Evolutionary conservation across 495 filamentous ascomycete genomes (phyloP), one percentile per base, ranked within the genome.

Genomic region (Glonium stellatum): DNA sequence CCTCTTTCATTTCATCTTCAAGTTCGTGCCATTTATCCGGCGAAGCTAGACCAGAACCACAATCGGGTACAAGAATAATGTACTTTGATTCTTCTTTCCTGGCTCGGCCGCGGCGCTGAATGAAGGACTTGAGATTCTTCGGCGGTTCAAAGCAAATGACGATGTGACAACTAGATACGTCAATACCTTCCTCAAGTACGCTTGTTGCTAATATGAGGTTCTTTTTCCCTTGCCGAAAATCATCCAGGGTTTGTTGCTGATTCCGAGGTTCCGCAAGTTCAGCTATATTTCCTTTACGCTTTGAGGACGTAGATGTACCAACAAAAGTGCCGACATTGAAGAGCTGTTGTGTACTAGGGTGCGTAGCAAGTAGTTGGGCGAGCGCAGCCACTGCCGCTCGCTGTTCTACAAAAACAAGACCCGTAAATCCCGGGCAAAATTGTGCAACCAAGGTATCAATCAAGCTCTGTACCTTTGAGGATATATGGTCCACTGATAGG

Each of bases 151-250:
- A 95, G 67, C 90, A 93, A n/a, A 96, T 77, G 12, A 97, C 90
- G 35, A 90, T 67, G 65, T 92, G 88, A 70, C 92, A 97, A 6
- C 85, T 84, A 9, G 86, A 85, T 1, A 97, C 80, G 70, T 97
- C 92, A 41, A 98, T 88, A 0, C 92, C 93, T 72, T 98, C 93
- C 71, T 97, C 92, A 0, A 95, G 75, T 0, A 92, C 92, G 65
- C 82, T 87, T 0, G 92, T 97, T 0, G 89, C 82, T 6, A 98
- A 73, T 10, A 98, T 77, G 1, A 98, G 76, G 64, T 96, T 93
- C 34, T 82, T 82, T 4, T 73, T 75, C 9, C 91, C 89, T 1
- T 68, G 65, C 18, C 82, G 81, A 61, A 98, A 92, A 13, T 84
- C 77, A 9, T 83, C 75, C 1, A 98, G 79, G 0, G 84, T 84